Evolutionary conservation across 1,139 yeast species (phyloP), one percentile per base, ranked within the genome.

Genomic region (Nakaseomyces uthaithaninus): DNA sequence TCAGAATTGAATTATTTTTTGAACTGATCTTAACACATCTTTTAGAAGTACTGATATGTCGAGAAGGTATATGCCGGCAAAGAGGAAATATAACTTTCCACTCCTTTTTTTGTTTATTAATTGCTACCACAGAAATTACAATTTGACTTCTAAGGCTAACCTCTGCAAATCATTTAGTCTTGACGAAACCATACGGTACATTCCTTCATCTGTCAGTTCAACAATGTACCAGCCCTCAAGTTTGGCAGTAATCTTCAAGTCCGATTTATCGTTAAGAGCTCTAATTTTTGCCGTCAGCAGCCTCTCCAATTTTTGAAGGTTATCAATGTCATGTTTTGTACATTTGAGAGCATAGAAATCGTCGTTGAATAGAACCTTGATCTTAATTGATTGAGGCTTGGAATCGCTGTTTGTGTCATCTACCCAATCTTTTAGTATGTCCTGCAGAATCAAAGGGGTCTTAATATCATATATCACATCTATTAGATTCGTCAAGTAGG

Each of bases 141-240:
- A 28, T 15, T 28, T 28, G n/a, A 31, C 35, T 19, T 31, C 35
- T 17, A 41, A 9, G 39, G 48, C 34, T 43, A 45, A 42, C 25
- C 35, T 19, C 25, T 20, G 24, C 17, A 31, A 19, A 12, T 31
- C 35, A 20, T 31, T 31, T 20, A 31, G 25, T 20, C 25, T 31
- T 19, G 25, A 24, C 12, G 20, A 20, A 31, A 31, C 12, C 35
- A 31, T 31, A 20, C 41, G 41, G 35, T 47, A 50, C 15, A 45
- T 41, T 11, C 40, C 42, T 23, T 48, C 51, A 37, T 43, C 40
- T 3, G 48, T 25, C 20, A 50, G 24, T 15, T 47, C 45, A n/a
- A 50, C 43, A 25, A 47, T 48, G 30, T 50, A 48, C 53, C 52
- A 48, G 15, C 51, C 52, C 18, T 47, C 50, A 5, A 50, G 28